These are phyloP conservation scores for Bocquillonia castaneifolia DNA, from an alignment of 441 rosid genomes.

Conservation along the genomic window DNA sequence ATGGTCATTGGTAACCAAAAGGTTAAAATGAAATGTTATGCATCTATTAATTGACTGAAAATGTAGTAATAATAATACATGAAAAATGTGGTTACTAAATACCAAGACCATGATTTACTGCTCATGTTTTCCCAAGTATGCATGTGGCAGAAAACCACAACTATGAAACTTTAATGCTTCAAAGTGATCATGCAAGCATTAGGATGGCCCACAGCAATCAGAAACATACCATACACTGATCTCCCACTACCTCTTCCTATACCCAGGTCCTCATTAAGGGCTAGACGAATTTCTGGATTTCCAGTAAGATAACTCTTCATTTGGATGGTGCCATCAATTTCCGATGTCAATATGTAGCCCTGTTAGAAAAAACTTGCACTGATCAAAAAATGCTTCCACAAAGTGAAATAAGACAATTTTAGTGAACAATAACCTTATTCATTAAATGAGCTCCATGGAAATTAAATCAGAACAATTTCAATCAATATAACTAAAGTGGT, in stretches of 20 bases:
- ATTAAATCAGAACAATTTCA: not conserved
- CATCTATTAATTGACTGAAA: not conserved
- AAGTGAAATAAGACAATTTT: not conserved
- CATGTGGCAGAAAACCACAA: not conserved
- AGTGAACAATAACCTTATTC: not conserved
- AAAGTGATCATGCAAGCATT: not conserved
- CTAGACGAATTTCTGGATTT: conserved; percentile 91
- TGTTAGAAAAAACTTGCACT: conserved; percentile 27
- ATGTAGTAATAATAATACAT: not conserved
- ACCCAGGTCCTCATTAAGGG: conserved; percentile 83
- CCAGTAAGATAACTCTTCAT: conserved; percentile 97
- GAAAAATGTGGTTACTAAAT: not conserved
- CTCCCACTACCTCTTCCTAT: conserved; percentile 83
- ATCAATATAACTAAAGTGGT: not conserved
- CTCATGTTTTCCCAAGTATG: not conserved
- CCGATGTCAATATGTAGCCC: conserved; percentile 95
- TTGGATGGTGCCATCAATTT: conserved; percentile 98
- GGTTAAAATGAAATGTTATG: too few relatives aligned
- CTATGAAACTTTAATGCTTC: not conserved
- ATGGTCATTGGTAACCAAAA: too few relatives aligned
- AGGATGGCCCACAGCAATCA: not conserved
- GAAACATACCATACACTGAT: conserved; percentile 65
- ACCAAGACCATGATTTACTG: not conserved
- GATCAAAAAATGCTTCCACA: not conserved
- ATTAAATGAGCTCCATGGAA: not conserved